phyloP scores from a whole-genome alignment of 2,329 filamentous ascomycete genomes.

The Penicillium sp. region DNA sequence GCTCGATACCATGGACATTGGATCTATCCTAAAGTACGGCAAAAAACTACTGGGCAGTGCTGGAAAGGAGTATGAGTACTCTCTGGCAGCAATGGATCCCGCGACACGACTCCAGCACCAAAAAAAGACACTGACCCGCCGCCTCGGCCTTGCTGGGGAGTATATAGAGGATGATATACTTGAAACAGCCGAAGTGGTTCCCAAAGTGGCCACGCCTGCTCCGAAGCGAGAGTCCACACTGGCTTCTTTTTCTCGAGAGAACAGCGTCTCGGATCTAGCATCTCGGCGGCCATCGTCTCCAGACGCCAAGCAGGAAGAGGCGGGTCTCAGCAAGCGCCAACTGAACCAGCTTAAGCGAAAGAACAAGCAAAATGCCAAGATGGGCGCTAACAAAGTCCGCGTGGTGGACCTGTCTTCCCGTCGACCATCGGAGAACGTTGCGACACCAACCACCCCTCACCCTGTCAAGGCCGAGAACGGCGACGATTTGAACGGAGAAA shows the following conservation, averaged over 20 bases:
- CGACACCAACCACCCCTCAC: slow-evolving; percentile 58
- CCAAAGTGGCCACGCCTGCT: slow-evolving; percentile 42
- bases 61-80: slow-evolving; percentile 80
- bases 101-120: slow-evolving; percentile 78
- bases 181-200: slow-evolving; percentile 59
- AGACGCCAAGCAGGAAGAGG: slow-evolving; percentile 60
- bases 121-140: slow-evolving; percentile 80
- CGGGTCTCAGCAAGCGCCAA: slow-evolving; percentile 83
- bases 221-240: slow-evolving; percentile 55
- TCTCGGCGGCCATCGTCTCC: slow-evolving; percentile 49
- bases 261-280: slow-evolving; percentile 46
- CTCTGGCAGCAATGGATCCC: slow-evolving; percentile 77
- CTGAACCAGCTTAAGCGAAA: slow-evolving; percentile 94
- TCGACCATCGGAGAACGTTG: slow-evolving; percentile 64
- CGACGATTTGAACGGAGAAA: slow-evolving; percentile 59
- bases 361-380: slow-evolving; percentile 84
- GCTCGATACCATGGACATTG: slow-evolving; percentile 74
- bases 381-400: slow-evolving; percentile 84
- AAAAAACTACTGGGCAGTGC: slow-evolving; percentile 80
- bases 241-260: slow-evolving; percentile 41
- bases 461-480: slow-evolving; percentile 63
- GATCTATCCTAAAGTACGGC: slow-evolving; percentile 77
- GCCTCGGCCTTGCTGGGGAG: slow-evolving; percentile 81
- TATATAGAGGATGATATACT: slow-evolving; percentile 83
- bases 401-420: slow-evolving; percentile 82